These are phyloP conservation scores for Flaveria robusta DNA, from an alignment of 129 eudicot species.

Conservation along the genomic window DNA sequence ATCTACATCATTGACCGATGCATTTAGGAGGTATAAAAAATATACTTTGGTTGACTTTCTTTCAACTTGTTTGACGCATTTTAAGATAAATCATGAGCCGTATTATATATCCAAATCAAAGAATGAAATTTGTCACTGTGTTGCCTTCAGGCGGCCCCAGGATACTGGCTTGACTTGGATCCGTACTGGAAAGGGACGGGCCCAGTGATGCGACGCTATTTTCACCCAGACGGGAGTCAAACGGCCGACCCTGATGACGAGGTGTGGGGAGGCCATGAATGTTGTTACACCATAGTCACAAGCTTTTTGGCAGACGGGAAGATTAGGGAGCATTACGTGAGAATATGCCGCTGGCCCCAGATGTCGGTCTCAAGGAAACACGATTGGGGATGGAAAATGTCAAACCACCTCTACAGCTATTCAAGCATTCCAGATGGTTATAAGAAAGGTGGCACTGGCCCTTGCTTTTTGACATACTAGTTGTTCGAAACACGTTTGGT, in stretches of 20 bases:
- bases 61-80: no score
- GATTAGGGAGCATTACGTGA: slow-evolving; percentile 77
- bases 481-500: not conserved
- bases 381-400: slow-evolving; percentile 91
- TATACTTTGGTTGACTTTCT: no score
- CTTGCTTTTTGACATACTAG: slow-evolving; percentile 34
- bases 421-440: slow-evolving; percentile 63
- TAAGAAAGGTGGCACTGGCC: slow-evolving; percentile 76
- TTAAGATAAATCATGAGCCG: no score
- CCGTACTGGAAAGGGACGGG: slow-evolving; percentile 71
- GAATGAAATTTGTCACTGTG: not conserved
- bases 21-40: not conserved
- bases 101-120: not conserved
- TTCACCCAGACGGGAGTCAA: slow-evolving; percentile 76
- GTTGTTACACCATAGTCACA: slow-evolving; percentile 67
- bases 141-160: slow-evolving; percentile 57
- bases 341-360: slow-evolving; percentile 76
- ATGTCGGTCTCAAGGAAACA: slow-evolving; percentile 48
- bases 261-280: slow-evolving; percentile 92
- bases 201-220: slow-evolving; percentile 64
- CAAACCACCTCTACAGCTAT: slow-evolving; percentile 59
- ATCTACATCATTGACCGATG: not conserved
- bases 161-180: slow-evolving; percentile 66
- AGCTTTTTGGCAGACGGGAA: slow-evolving; percentile 55
- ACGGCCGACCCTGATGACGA: slow-evolving; percentile 70